These are phyloP conservation scores for Antrodiella citrinella DNA, from an alignment of 768 basidiomycete species.

Conservation along the genomic window DNA sequence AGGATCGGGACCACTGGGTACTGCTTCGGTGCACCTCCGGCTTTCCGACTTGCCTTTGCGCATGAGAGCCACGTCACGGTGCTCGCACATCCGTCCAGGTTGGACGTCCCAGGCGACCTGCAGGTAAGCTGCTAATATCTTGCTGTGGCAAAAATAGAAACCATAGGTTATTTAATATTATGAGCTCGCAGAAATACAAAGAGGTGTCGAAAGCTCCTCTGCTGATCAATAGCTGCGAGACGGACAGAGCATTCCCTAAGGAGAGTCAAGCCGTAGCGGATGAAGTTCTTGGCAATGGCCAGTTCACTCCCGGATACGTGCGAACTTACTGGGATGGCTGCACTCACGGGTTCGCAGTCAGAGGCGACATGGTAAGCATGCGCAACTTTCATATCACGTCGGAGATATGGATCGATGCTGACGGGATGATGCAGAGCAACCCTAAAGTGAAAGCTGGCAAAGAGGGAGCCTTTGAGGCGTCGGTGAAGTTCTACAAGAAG, in stretches of 20 bases:
- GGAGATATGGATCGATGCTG: too few relatives aligned
- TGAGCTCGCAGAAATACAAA: slow-evolving; percentile 27
- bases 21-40: slow-evolving; percentile 38
- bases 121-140: slow-evolving; percentile 19
- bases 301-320: slow-evolving; percentile 30
- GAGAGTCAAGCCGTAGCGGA: slow-evolving; percentile 28
- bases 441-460: slow-evolving; percentile 23
- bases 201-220: slow-evolving; percentile 29
- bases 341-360: slow-evolving; percentile 29
- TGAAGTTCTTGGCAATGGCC: slow-evolving; percentile 29
- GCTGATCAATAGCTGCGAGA: slow-evolving; percentile 34
- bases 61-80: slow-evolving; percentile 30
- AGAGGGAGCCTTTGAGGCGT: slow-evolving; percentile 18
- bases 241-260: slow-evolving; percentile 25
- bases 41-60: slow-evolving; percentile 38
- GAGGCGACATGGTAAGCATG: slow-evolving; percentile 27
- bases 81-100: slow-evolving; percentile 39
- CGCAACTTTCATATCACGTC: background rate
- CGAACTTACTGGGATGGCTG: slow-evolving; percentile 24
- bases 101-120: slow-evolving; percentile 30
- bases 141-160: too few relatives aligned
- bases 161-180: too few relatives aligned
- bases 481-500: slow-evolving; percentile 6
- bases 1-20: slow-evolving; percentile 33
- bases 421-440: slow-evolving; percentile 1